Percentiles rank a stretch among this genome's conserved stretches.
Conservation (phyloP, 1,139 yeast genomes). For the Barnettozyma hawaiiensis region DNA sequence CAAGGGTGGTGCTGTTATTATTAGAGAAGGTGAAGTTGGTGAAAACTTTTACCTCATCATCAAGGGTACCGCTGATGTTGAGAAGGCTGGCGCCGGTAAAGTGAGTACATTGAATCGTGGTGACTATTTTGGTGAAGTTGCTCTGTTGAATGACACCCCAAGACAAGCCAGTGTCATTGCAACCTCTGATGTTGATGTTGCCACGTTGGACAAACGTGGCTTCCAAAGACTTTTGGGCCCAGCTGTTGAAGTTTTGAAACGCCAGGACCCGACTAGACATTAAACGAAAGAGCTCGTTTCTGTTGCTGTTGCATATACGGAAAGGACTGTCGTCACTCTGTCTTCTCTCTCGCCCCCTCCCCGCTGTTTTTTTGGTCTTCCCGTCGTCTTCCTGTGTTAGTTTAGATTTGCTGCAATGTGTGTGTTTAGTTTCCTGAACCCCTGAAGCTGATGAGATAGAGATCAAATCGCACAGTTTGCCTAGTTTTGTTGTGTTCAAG, state of each 20-base stretch:
- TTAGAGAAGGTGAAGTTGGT: slow-evolving; percentile 85
- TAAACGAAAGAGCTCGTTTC: slow-evolving; percentile 6
- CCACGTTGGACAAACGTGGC: slow-evolving; percentile 85
- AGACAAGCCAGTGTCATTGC: slow-evolving; percentile 94
- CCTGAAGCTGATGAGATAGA: neutral
- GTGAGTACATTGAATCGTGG: slow-evolving; percentile 66
- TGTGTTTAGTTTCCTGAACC: neutral
- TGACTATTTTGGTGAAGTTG: slow-evolving; percentile 95
- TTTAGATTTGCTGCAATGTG: neutral
- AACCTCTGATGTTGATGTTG: slow-evolving; percentile 70
- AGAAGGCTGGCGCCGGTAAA: slow-evolving; percentile 47
- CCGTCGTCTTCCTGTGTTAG: neutral
- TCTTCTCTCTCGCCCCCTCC: no score
- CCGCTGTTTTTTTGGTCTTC: neutral
- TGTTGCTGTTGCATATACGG: neutral
- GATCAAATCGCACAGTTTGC: neutral
- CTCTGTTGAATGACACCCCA: slow-evolving; percentile 84
- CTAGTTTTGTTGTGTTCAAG: neutral
- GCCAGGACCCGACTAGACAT: slow-evolving; percentile 69
- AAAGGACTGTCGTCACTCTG: neutral
- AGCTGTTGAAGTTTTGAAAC: slow-evolving; percentile 74
- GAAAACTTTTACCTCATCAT: slow-evolving; percentile 89
- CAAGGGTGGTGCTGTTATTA: slow-evolving; percentile 67
- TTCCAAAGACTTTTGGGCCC: slow-evolving; percentile 93
- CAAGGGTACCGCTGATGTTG: slow-evolving; percentile 76